Percentiles rank a stretch among this genome's conserved stretches.
Conservation (phyloP, 495 filamentous ascomycete species). For the Extremus antarcticus region DNA sequence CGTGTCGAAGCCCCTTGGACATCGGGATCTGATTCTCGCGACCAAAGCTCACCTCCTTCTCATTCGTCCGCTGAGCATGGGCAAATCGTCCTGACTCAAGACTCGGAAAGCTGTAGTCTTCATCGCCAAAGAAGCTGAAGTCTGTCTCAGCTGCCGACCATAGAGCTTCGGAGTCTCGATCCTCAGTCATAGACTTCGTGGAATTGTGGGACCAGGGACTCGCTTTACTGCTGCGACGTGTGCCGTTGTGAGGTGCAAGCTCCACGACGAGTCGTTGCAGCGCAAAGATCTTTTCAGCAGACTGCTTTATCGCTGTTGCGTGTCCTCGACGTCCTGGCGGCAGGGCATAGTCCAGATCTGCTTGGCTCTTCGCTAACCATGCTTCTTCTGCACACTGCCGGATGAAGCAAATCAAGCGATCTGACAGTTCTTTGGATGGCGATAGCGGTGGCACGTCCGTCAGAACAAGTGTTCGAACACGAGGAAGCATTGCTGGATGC, state of each 20-base stretch:
- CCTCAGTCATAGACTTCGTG: constrained; percentile 48
- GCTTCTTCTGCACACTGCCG: constrained; percentile 49
- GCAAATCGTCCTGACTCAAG: constrained; percentile 15
- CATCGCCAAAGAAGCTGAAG: constrained; percentile 52
- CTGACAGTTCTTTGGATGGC: constrained; percentile 31
- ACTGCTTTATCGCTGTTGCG: constrained; percentile 31
- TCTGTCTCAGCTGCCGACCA: constrained; percentile 50
- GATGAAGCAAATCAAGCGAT: constrained; percentile 46
- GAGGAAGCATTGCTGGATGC: constrained; percentile 47
- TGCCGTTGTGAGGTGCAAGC: constrained; percentile 36
- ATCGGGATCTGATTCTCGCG: background rate
- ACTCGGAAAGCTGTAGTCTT: constrained; percentile 43
- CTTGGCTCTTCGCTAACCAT: constrained; percentile 44
- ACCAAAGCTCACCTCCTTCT: constrained; percentile 9
- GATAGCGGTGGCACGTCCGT: constrained; percentile 50
- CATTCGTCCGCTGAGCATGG: background rate
- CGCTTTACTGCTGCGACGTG: background rate
- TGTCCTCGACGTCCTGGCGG: constrained; percentile 41
- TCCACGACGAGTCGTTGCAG: constrained; percentile 48
- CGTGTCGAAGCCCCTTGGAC: background rate
- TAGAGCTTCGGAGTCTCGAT: constrained; percentile 48
- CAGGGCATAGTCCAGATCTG: constrained; percentile 39
- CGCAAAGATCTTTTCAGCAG: constrained; percentile 31
- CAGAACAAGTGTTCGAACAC: constrained; percentile 45
- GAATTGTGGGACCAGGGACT: constrained; percentile 26